Base-by-base conservation (phyloP, 306 rosid genomes). In the Ceratonia siliqua region DNA sequence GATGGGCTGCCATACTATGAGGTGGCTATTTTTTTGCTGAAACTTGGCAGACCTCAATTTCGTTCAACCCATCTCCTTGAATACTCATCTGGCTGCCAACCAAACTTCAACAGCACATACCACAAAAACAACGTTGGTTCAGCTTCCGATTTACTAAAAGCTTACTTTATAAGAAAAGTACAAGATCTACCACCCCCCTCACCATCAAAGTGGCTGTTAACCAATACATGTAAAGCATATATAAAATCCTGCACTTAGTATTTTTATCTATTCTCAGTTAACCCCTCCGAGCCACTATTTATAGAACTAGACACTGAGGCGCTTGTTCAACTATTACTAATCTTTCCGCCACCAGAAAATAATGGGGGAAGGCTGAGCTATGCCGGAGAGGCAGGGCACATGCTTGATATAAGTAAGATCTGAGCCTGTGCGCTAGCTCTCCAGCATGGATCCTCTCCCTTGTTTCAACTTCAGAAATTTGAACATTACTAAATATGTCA, bases 301-400 rank as follows among this genome's bases (percentile, higher is more conserved):
- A 17, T 66, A 22, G n/a, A 46, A 18, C 52, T 63, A 27, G 33
- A 61, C 63, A 59, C 57, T 11, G 27, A 42, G 28, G 21, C 2
- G 38, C 14, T 24, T 27, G 11, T 41, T 0, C 17, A 42, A 64
- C n/a, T 57, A 20, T 57, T 27, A 28, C 3, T 69, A 75, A 66
- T 17, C 53, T 35, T 70, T 63, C 45, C 10, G 76, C 25, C 20
- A 36, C 58, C 21, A 65, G 45, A 72, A 49, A 75, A 68, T 22
- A 66, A 21, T 10, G 21, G 22, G 62, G 77, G 87, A 72, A 81
- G 85, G 75, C 74, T 55, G 63, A 83, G 76, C 84, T 90, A 78
- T 36, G 92, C 69, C 87, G 94, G 94, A 92, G 94, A 92, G 86
- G 91, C 98, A 92, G 94, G 92, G 86, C 84, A 91, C 97, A 78